phyloP scores from a whole-genome alignment of 441 rosid genomes.

The Kokia cookei region DNA sequence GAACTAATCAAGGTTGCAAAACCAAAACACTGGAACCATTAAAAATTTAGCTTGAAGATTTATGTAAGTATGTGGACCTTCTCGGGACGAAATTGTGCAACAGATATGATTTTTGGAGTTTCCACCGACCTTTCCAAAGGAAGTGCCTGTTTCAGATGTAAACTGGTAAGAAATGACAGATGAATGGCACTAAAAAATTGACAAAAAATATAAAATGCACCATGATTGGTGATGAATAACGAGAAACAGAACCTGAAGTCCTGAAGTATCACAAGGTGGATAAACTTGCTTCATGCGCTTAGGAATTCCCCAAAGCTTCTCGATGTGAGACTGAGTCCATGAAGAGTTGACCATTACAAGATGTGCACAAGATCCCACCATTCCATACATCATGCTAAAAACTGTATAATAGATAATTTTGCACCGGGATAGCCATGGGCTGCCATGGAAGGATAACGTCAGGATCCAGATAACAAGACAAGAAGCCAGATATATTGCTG shows the following conservation, averaged over 20 bases:
- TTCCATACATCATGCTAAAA: constrained; percentile 83
- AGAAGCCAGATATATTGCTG: neutral
- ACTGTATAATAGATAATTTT: constrained; percentile 63
- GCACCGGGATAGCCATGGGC: constrained; percentile 70
- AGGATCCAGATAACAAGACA: neutral
- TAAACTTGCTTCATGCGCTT: constrained; percentile 64
- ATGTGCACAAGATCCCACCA: constrained; percentile 78
- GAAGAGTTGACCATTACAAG: constrained; percentile 95
- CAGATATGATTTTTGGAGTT: constrained; percentile 65
- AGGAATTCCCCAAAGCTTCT: constrained; percentile 75
- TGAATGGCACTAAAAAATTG: neutral
- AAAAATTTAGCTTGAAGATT: constrained; percentile 32
- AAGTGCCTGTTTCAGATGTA: constrained; percentile 43
- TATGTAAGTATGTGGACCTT: constrained; percentile 64
- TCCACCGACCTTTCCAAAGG: constrained; percentile 62
- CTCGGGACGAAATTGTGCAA: constrained; percentile 98
- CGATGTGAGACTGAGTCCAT: constrained; percentile 84
- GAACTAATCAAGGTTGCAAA: constrained; percentile 12
- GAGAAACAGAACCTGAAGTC: constrained; percentile 64
- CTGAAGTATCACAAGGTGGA: constrained; percentile 92
- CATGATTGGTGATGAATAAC: neutral
- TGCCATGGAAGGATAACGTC: constrained; percentile 20
- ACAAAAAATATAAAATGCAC: neutral
- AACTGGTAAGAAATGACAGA: constrained; percentile 12
- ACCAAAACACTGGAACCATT: constrained; percentile 21